Percentiles rank a stretch among this genome's conserved stretches.
phyloP scores from a whole-genome alignment of 1,139 yeast genomes.

The Sugiyamaella sp. region DNA sequence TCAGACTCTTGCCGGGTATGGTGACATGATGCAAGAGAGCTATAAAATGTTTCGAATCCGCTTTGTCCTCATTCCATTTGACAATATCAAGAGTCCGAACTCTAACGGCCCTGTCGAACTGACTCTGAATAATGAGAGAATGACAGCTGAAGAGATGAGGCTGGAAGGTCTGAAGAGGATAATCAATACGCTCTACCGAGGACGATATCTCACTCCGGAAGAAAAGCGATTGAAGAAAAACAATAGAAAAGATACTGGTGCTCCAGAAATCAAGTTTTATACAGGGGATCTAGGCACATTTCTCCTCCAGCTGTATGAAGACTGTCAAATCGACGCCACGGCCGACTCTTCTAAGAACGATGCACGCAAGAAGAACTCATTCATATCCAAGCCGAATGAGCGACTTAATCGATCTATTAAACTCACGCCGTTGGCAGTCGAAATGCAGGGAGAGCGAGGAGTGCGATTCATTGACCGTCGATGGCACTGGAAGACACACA shows the following conservation, averaged over 20 bases:
- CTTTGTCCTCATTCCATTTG: constrained; percentile 78
- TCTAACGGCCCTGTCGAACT: constrained; percentile 22
- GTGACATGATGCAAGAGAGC: constrained; percentile 61
- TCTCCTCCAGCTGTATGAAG: constrained; percentile 51
- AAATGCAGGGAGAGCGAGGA: constrained; percentile 63
- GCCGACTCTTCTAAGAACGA: constrained; percentile 21
- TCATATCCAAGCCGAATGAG: constrained; percentile 43
- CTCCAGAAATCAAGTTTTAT: constrained; percentile 81
- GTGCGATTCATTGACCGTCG: constrained; percentile 71
- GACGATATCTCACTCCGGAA: constrained; percentile 52
- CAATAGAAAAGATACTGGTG: constrained; percentile 52
- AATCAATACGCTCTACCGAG: constrained; percentile 66
- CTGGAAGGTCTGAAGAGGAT: constrained; percentile 83
- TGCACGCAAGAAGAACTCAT: constrained; percentile 39
- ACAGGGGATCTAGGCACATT: constrained; percentile 82
- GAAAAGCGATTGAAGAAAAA: constrained; percentile 44
- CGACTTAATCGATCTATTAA: constrained; percentile 48
- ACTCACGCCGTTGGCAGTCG: constrained; percentile 58
- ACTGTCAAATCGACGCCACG: constrained; percentile 21
- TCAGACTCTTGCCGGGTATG: constrained; percentile 87
- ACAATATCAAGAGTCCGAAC: constrained; percentile 52
- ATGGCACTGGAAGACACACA: constrained; percentile 88
- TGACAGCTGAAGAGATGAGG: constrained; percentile 79
- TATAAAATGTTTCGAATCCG: constrained; percentile 69
- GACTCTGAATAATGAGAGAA: constrained; percentile 56